Base-by-base conservation (phyloP, 108 stramenopile genomes). In the Stephanodiscus minutulus region DNA sequence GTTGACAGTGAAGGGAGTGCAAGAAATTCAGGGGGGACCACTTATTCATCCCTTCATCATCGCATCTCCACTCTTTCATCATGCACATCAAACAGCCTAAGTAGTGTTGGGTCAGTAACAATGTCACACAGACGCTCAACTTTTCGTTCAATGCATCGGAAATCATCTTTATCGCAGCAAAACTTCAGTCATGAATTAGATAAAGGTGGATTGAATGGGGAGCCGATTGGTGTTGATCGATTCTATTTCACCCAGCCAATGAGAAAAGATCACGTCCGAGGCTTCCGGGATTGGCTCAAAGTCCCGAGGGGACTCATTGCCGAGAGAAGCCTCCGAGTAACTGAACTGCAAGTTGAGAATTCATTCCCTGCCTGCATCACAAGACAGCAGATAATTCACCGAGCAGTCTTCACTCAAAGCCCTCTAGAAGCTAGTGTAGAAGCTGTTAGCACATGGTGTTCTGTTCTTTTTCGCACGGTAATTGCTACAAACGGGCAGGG, bases 371-470 rank as follows among this genome's bases (percentile, higher is more conserved):
- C 92, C 20, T 93, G 91, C 61, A 87, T 91, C 6, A 83, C 95
- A n/a, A 68, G 95, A 10, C 95, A 93, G 67, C 70, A 82, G 43
- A 87, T 96, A 7, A 81, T 89, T 35, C 85, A 92, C 61, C 86
- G 95, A 20, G 74, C 85, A 13, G 92, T 93, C 10, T 90, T 85
- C 77, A 86, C 83, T 2, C 87, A 88, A 70, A 92, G 92, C 69
- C 91, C 92, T 31, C 83, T 96, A 13, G 91, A 93, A 68, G 91
- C 91, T 46, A 88, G 89, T 12, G 70, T 89, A 9, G 91, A 91
- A 33, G 84, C 89, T 29, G 77, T 93, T 11, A 90, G 92, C 69
- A 90, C 87, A 21, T 96, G 95, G 95, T 93, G 92, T 66, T 82
- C 95, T 15, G 82, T 96, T 17, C 85, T 96, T 12, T 96, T 92